A percentile compares a stretch with the other conserved stretches of the same genome.
phyloP scores from a whole-genome alignment of 2,329 filamentous ascomycete genomes.

The Keithomyces neogunnii region DNA sequence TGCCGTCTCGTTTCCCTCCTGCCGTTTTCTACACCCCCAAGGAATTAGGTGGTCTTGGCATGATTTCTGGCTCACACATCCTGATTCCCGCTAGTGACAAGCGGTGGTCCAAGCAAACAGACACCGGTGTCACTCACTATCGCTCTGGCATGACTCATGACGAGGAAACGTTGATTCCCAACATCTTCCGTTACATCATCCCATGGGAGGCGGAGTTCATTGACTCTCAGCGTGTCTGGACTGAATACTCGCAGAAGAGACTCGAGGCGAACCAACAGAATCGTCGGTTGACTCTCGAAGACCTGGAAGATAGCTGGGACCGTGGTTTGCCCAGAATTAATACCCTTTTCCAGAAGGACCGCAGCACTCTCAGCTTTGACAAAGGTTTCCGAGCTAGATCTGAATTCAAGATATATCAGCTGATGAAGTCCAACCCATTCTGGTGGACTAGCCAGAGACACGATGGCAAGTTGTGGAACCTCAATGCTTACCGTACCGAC shows the following conservation, averaged over 20 bases:
- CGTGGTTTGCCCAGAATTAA: conserved; percentile 96
- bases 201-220: conserved; percentile 99
- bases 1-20: conserved; percentile 96
- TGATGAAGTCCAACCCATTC: conserved; percentile 99
- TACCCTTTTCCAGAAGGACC: conserved; percentile 96
- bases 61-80: conserved; percentile 98
- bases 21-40: conserved; percentile 99
- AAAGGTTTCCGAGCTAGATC: conserved; percentile 94
- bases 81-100: conserved; percentile 96
- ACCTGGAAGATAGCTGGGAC: conserved; percentile 97
- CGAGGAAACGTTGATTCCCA: conserved; percentile 94
- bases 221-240: conserved; percentile 98
- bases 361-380: conserved; percentile 94
- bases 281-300: conserved; percentile 84
- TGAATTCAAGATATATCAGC: conserved; percentile 96
- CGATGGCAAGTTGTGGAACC: conserved; percentile 94
- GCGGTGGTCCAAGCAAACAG: conserved; percentile 96
- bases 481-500: conserved; percentile 93
- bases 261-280: conserved; percentile 97
- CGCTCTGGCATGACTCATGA: conserved; percentile 97
- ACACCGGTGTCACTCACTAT: conserved; percentile 94
- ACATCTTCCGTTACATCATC: conserved; percentile 99
- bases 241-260: conserved; percentile 96
- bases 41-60: conserved; percentile 90
- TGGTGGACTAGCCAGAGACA: conserved; percentile 99